Evolutionary conservation across 129 eudicot species (phyloP), one percentile per base, ranked within the genome.

Genomic region (Arctium lappa): DNA sequence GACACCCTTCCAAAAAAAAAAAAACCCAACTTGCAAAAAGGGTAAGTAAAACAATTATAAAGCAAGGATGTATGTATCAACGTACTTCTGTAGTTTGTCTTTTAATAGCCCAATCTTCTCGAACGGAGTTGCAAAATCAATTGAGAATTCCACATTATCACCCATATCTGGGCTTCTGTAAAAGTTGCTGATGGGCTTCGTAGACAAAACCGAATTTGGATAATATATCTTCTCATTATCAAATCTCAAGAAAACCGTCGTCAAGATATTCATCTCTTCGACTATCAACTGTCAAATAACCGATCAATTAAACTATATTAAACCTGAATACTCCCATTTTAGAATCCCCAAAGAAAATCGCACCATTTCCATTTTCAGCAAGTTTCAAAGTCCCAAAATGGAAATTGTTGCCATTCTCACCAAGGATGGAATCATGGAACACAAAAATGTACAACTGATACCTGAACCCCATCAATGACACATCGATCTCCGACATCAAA

Each of bases 401-500:
- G 27, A 22, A 22, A 22, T 22, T 22, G 27, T 22, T 22, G 27
- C 27, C 27, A 22, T 22, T 22, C 27, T 22, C 27, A 22, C 27
- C 27, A 22, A 22, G 27, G 27, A 22, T 22, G 27, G 27, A 22
- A 22, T 22, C 27, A 76, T 39, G 44, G 36, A 39, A 34, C 6
- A 53, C 44, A 27, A 62, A 77, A 16, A 63, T 42, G 36, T 1
- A n/a, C 29, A 11, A 56, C 42, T 50, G 66, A 73, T 87, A 89
- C 94, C 97, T 91, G 94, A 80, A 86, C 86, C 68, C 97, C 97
- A 36, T 95, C 97, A 82, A 95, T 81, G 50, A 90, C 91, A 72
- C 99, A 95, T 38, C 97, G 97, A 73, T 95, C 99, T 42, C 99
- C 97, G 50, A 95, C 98, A 78, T 95, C 98, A 83, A 95, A 95